phyloP scores from a whole-genome alignment of 2,329 filamentous ascomycete species.

The Botrytis hyacinthi region DNA sequence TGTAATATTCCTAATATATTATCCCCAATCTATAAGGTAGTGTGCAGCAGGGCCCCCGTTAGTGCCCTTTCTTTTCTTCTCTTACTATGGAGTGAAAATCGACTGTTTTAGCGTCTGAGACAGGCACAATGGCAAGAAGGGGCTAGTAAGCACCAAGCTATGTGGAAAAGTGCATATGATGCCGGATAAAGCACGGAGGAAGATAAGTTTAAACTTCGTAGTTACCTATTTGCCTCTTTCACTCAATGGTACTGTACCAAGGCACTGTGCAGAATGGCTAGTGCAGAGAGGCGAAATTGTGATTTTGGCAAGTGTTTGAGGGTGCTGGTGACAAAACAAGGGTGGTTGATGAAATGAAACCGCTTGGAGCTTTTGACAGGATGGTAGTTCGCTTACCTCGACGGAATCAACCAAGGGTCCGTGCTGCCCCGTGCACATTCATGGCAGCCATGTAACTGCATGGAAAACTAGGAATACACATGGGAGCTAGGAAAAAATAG shows the following conservation, averaged over 20 bases:
- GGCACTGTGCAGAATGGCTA: neutral
- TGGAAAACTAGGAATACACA: slow-evolving; percentile 3
- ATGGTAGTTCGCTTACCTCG: slow-evolving; percentile 17
- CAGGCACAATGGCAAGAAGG: slow-evolving; percentile 21
- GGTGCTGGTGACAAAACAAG: slow-evolving; percentile 17
- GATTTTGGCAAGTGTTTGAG: slow-evolving; percentile 12
- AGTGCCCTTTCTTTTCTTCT: slow-evolving; percentile 8
- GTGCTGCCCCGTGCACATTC: slow-evolving; percentile 27
- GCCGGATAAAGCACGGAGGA: neutral
- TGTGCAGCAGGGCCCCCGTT: slow-evolving; percentile 24
- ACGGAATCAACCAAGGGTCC: slow-evolving; percentile 21
- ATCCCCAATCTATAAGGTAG: slow-evolving; percentile 28
- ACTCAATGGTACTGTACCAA: neutral
- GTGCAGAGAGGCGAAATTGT: neutral
- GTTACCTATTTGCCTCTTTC: slow-evolving; percentile 7
- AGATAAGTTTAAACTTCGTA: neutral
- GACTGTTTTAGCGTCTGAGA: slow-evolving; percentile 33
- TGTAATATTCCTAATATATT: slow-evolving; percentile 24
- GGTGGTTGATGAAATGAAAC: slow-evolving; percentile 28
- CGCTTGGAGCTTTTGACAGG: slow-evolving; percentile 27
- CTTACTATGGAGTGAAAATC: slow-evolving; percentile 20
- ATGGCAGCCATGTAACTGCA: slow-evolving; percentile 15
- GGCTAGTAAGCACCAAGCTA: slow-evolving; percentile 7
- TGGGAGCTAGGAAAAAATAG: neutral
- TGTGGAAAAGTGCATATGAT: neutral